Conservation (phyloP, 805 yeast genomes). For the Candida dajiaensis region DNA sequence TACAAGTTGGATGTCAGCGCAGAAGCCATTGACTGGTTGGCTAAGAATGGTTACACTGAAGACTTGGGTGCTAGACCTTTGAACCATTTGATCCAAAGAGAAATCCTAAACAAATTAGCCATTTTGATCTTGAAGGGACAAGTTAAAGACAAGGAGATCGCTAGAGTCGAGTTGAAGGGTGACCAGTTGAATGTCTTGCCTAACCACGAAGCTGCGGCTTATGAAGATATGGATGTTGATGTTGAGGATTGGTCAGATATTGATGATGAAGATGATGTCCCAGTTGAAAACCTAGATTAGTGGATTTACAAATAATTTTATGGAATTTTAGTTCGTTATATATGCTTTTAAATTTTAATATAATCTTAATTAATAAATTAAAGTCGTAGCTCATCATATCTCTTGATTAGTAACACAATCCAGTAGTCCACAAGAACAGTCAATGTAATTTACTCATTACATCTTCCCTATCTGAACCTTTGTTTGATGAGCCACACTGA, state of each 20-base stretch:
- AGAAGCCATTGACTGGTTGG: slow-evolving; percentile 74
- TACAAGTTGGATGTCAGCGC: slow-evolving; percentile 67
- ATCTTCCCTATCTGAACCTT: background rate
- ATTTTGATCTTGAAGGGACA: slow-evolving; percentile 84
- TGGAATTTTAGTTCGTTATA: background rate
- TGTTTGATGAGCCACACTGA: background rate
- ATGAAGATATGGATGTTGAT: slow-evolving; percentile 45
- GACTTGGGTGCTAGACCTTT: slow-evolving; percentile 97
- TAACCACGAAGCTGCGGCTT: slow-evolving; percentile 62
- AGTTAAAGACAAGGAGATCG: slow-evolving; percentile 81
- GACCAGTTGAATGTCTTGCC: slow-evolving; percentile 78
- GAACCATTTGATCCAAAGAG: slow-evolving; percentile 84
- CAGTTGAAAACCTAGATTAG: slow-evolving; percentile 15
- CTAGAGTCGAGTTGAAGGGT: slow-evolving; percentile 46
- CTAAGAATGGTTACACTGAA: slow-evolving; percentile 81
- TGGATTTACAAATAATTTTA: background rate
- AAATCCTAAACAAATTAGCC: slow-evolving; percentile 83
- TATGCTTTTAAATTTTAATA: no score
- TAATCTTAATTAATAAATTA: no score
- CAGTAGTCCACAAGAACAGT: no score
- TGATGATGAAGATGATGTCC: slow-evolving; percentile 47
- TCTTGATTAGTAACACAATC: no score
- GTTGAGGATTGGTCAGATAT: slow-evolving; percentile 56
- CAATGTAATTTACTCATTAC: no score
- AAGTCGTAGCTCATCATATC: background rate